phyloP scores from a whole-genome alignment of 2,329 filamentous ascomycete species.

The Mycosphaerella sp. region DNA sequence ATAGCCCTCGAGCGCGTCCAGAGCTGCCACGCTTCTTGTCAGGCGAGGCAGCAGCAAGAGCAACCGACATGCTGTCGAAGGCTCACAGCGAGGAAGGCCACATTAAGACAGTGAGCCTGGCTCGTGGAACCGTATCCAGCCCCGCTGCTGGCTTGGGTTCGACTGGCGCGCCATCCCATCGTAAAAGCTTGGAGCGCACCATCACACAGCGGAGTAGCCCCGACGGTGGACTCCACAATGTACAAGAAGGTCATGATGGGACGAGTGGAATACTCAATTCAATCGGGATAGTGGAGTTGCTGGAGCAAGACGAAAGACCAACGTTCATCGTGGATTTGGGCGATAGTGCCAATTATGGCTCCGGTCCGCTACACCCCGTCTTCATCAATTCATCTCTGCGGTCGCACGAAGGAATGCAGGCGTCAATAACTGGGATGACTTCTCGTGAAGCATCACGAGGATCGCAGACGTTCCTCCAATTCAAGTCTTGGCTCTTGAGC shows the following conservation, averaged over 20 bases:
- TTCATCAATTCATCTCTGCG: constrained; percentile 65
- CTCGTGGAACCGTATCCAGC: constrained; percentile 40
- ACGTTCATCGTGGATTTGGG: constrained; percentile 67
- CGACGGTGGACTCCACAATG: constrained; percentile 17
- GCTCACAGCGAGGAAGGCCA: constrained; percentile 44
- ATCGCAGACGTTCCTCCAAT: constrained; percentile 50
- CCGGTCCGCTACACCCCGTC: constrained; percentile 53
- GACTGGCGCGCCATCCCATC: constrained; percentile 34
- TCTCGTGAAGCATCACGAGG: constrained; percentile 36
- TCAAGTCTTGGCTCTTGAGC: constrained; percentile 63
- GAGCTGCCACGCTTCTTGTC: constrained; percentile 51
- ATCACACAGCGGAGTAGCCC: constrained; percentile 26
- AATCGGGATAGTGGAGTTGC: constrained; percentile 62
- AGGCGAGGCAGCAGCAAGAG: constrained; percentile 51
- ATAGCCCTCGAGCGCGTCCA: constrained; percentile 39
- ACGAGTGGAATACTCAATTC: constrained; percentile 49
- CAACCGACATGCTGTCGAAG: constrained; percentile 44
- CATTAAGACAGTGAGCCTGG: constrained; percentile 48
- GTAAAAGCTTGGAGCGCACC: constrained; percentile 31
- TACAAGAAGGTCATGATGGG: constrained; percentile 13
- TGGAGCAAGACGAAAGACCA: constrained; percentile 70
- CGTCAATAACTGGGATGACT: constrained; percentile 49
- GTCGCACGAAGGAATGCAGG: constrained; percentile 49
- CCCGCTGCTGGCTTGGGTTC: constrained; percentile 15
- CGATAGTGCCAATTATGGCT: constrained; percentile 50